Evolutionary conservation across 2,329 filamentous ascomycete genomes (phyloP).

Genomic region (Phialemonium atrogriseum): DNA sequence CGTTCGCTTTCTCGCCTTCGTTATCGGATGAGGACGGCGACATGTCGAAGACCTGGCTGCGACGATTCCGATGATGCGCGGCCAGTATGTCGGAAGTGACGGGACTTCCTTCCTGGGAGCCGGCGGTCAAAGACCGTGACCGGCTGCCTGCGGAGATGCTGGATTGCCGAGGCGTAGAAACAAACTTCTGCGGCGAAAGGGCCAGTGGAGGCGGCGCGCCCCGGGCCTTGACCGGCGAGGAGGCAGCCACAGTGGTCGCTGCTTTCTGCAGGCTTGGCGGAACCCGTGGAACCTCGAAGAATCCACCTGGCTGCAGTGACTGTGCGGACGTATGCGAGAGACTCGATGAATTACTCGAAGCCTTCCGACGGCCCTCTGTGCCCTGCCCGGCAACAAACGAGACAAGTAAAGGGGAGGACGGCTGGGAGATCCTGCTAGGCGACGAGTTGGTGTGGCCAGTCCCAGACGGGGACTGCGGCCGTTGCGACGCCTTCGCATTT

Average conservation of each 20-base stretch:
- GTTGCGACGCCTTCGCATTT: conserved; percentile 66
- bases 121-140: conserved; percentile 83
- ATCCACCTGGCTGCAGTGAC: conserved; percentile 61
- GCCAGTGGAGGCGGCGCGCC: conserved; percentile 40
- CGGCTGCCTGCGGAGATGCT: conserved; percentile 58
- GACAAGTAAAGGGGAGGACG: conserved; percentile 87
- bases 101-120: conserved; percentile 84
- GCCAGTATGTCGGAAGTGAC: conserved; percentile 60
- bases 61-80: conserved; percentile 73
- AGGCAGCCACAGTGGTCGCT: conserved; percentile 43
- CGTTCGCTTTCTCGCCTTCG: conserved; percentile 85
- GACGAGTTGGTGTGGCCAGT: conserved; percentile 76
- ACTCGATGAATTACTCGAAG: conserved; percentile 80
- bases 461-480: conserved; percentile 80
- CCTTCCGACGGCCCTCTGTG: conserved; percentile 74
- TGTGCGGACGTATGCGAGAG: conserved; percentile 69
- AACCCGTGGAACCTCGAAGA: conserved; percentile 63
- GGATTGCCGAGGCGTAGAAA: conserved; percentile 51
- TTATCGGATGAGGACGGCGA: conserved; percentile 97
- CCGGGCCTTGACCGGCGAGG: conserved; percentile 51
- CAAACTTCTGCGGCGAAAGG: conserved; percentile 55
- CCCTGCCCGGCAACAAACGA: conserved; percentile 85
- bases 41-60: conserved; percentile 92
- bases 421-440: conserved; percentile 69
- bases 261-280: conserved; percentile 53